Percentiles rank a stretch among this genome's conserved stretches.
phyloP scores from a whole-genome alignment of 495 filamentous ascomycete species.

The Penicillium parvum region DNA sequence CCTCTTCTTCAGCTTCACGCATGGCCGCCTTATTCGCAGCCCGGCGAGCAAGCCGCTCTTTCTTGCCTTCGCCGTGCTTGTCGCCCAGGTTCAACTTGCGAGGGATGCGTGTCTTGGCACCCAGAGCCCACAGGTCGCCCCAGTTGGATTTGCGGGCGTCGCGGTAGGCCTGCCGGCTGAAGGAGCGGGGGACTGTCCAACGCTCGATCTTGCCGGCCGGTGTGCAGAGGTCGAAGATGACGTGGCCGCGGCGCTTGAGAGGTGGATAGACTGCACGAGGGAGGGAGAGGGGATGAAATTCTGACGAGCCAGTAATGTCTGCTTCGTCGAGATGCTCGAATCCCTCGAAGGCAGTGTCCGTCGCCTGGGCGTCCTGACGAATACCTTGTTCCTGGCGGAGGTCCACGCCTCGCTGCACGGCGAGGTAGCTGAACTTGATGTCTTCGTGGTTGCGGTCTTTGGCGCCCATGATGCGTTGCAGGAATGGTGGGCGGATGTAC shows the following conservation, averaged over 20 bases:
- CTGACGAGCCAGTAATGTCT: not conserved
- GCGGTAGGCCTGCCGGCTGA: constrained; percentile 72
- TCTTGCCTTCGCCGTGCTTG: constrained; percentile 53
- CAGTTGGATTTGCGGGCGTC: constrained; percentile 87
- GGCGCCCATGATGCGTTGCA: constrained; percentile 72
- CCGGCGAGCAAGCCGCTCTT: constrained; percentile 39
- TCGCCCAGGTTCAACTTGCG: constrained; percentile 59
- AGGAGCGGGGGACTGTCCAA: constrained; percentile 84
- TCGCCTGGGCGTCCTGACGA: constrained; percentile 38
- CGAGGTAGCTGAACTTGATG: constrained; percentile 80
- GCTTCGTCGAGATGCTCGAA: constrained; percentile 34
- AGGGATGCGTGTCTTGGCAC: constrained; percentile 75
- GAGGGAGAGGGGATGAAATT: constrained; percentile 60
- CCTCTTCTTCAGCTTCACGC: constrained; percentile 19
- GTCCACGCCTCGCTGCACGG: constrained; percentile 74
- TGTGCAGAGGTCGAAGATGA: constrained; percentile 88
- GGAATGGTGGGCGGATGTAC: constrained; percentile 75
- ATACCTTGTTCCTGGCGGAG: constrained; percentile 37
- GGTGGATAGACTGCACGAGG: constrained; percentile 76
- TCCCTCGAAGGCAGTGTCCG: constrained; percentile 49
- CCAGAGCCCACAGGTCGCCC: constrained; percentile 95
- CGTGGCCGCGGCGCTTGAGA: constrained; percentile 80
- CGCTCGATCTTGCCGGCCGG: constrained; percentile 82
- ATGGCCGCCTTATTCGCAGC: constrained; percentile 29
- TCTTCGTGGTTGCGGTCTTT: constrained; percentile 81